Evolutionary conservation across 192 early-diverging fungal species (phyloP).

Genomic region (Backusella sp.): DNA sequence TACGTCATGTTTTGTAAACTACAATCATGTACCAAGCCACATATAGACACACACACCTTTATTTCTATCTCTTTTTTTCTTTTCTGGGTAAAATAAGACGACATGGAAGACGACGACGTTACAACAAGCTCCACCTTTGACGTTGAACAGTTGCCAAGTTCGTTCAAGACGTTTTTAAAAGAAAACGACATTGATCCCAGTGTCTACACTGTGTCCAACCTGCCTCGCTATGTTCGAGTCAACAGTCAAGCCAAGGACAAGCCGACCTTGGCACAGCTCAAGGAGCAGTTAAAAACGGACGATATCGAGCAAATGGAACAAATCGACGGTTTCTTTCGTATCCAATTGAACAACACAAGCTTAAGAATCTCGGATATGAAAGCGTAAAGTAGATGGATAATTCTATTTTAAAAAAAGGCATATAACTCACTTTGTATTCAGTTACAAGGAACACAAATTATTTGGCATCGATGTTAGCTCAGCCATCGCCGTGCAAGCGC

Average conservation of each 20-base stretch:
- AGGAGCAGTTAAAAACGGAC: constrained; percentile 45
- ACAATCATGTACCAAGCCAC: not conserved
- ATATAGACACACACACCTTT: not conserved
- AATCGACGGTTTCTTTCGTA: constrained; percentile 59
- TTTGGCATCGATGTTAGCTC: constrained; percentile 78
- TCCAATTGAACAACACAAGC: constrained; percentile 35
- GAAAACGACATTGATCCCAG: constrained; percentile 66
- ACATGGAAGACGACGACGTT: not conserved
- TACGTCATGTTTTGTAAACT: not conserved
- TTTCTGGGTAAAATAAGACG: not conserved
- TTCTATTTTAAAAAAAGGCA: not conserved
- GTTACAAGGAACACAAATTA: constrained; percentile 33
- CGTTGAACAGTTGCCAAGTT: constrained; percentile 45
- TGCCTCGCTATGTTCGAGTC: constrained; percentile 80
- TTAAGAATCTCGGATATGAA: constrained; percentile 50
- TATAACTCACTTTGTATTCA: constrained; percentile 2
- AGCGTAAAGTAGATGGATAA: constrained; percentile 34
- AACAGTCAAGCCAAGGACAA: constrained; percentile 42
- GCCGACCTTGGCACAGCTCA: constrained; percentile 43
- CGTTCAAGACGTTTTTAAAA: constrained; percentile 67
- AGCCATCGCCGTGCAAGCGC: constrained; percentile 77
- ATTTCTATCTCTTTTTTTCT: not conserved
- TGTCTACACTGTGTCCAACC: constrained; percentile 57
- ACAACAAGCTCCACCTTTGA: constrained; percentile 4
- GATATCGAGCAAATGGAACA: constrained; percentile 46